Evolutionary conservation across 768 basidiomycete species (phyloP).

Genomic region (Mycena sanguinolenta): DNA sequence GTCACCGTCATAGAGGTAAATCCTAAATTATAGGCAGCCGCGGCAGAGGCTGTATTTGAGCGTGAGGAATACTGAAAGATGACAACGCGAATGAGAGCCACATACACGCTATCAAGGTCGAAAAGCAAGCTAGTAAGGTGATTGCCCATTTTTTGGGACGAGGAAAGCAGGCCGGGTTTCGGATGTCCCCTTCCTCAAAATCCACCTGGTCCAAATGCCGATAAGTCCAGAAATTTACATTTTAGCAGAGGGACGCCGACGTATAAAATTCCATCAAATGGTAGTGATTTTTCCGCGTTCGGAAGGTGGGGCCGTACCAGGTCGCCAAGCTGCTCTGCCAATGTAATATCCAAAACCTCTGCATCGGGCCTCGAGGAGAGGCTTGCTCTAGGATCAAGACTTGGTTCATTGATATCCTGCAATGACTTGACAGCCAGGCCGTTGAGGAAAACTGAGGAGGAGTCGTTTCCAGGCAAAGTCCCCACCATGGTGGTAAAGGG

Average conservation of each 20-base stretch:
- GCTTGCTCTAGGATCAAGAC: constrained; percentile 54
- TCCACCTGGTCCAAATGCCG: constrained; percentile 50
- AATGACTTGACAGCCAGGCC: constrained; percentile 46
- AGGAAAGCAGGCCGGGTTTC: constrained; percentile 57
- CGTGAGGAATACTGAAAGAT: background rate
- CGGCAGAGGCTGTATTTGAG: constrained; percentile 57
- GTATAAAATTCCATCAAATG: constrained; percentile 13
- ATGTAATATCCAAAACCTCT: constrained; percentile 46
- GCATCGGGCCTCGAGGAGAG: constrained; percentile 46
- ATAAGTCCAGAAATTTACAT: background rate
- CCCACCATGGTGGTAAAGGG: constrained; percentile 4
- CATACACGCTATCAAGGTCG: constrained; percentile 63
- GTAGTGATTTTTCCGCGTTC: constrained; percentile 20
- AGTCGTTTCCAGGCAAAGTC: background rate
- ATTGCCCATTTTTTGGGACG: constrained; percentile 56
- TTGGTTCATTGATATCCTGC: constrained; percentile 48
- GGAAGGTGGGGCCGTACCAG: constrained; percentile 41
- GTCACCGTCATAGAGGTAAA: constrained; percentile 64
- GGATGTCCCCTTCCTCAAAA: constrained; percentile 52
- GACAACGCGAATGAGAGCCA: constrained; percentile 9
- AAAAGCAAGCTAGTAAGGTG: constrained; percentile 60
- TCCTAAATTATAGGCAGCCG: constrained; percentile 69
- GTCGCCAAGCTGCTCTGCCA: constrained; percentile 48
- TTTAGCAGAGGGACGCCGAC: background rate
- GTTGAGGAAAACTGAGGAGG: constrained; percentile 27